Conservation (phyloP, 148 eudicot species). For the Salicornia ramosissima region DNA sequence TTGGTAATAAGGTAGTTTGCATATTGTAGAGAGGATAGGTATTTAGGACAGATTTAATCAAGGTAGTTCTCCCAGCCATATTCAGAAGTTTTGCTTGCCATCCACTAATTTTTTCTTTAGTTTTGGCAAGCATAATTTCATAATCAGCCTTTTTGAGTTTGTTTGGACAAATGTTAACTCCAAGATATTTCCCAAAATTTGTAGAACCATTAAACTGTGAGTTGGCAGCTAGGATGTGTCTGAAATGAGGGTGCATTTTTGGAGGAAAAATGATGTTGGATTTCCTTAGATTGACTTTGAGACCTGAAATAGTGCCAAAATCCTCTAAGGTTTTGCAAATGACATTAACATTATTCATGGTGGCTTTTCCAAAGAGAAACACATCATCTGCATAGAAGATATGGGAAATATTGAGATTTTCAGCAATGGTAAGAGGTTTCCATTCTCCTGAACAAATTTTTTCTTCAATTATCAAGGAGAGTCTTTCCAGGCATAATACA, state of each 20-base stretch:
- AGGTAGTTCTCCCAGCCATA: neutral
- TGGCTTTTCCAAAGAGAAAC: neutral
- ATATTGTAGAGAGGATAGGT: neutral
- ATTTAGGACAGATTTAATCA: neutral
- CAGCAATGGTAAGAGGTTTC: neutral
- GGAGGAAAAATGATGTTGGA: neutral
- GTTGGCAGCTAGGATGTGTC: neutral
- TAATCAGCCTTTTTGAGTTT: neutral
- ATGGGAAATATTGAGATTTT: neutral
- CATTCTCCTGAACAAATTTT: neutral
- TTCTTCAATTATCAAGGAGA: neutral
- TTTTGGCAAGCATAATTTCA: neutral
- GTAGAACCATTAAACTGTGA: no score
- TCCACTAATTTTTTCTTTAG: neutral
- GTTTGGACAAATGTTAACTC: no score
- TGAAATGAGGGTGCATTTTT: neutral
- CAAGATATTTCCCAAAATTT: no score
- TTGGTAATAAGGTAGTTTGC: neutral
- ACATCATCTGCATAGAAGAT: neutral
- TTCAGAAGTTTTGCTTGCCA: neutral
- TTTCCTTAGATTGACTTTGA: neutral
- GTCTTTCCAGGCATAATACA: neutral
- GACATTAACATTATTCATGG: rapidly evolving
- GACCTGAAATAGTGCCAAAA: neutral
- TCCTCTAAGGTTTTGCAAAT: neutral